A percentile compares a stretch with the other conserved stretches of the same genome.
These are phyloP conservation scores for Rhododendron griersonianum DNA, from an alignment of 148 eudicot genomes.

Conservation along the genomic window DNA sequence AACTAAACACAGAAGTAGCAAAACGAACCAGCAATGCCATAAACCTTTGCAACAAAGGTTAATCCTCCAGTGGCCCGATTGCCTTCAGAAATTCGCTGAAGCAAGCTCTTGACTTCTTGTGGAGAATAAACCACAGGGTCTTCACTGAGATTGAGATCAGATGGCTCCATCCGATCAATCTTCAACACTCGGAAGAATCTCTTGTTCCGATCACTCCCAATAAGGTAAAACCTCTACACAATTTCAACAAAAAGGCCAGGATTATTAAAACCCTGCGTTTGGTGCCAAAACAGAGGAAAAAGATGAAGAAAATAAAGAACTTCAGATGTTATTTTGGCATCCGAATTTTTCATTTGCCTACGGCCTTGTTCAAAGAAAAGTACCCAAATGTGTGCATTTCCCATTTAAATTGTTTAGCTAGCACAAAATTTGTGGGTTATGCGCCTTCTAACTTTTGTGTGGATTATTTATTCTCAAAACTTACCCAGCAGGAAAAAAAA, in stretches of 20 bases:
- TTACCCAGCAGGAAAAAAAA: not conserved
- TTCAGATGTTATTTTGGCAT: not conserved
- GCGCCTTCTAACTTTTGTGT: not conserved
- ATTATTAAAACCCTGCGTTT: not conserved
- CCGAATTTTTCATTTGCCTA: not conserved
- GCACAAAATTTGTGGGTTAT: not conserved
- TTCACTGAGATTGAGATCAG: conserved; percentile 83
- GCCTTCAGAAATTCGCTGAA: conserved; percentile 89
- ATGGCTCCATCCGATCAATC: conserved; percentile 86
- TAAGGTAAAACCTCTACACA: conserved; percentile 74
- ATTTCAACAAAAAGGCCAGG: not conserved
- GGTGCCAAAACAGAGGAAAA: not conserved
- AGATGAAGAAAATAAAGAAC: not conserved
- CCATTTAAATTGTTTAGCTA: not conserved
- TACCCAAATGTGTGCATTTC: not conserved
- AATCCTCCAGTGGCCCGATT: conserved; percentile 93
- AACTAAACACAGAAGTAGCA: not conserved
- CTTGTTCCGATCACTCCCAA: conserved; percentile 89
- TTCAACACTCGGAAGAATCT: conserved; percentile 74
- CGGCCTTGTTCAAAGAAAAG: not conserved
- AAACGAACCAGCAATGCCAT: conserved; percentile 77
- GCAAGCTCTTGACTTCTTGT: conserved; percentile 77
- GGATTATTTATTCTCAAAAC: not conserved
- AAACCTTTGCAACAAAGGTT: conserved; percentile 73
- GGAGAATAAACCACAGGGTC: conserved; percentile 92